These are phyloP conservation scores for Dendrocalamus sinicus DNA, from an alignment of 176 grass and related monocot genomes.

Conservation along the genomic window DNA sequence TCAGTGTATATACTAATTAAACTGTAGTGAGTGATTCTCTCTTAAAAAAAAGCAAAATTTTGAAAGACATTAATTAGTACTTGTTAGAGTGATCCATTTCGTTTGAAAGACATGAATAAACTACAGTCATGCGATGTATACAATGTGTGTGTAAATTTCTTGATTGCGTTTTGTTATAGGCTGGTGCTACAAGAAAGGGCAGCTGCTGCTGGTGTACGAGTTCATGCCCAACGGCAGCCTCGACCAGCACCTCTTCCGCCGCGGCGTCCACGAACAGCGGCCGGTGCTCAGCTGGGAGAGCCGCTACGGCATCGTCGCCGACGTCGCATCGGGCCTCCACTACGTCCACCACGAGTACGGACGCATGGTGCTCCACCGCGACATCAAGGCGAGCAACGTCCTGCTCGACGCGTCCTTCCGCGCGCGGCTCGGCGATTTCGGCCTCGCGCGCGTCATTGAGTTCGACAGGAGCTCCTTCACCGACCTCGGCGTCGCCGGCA, in stretches of 20 bases:
- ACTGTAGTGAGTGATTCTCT: neutral
- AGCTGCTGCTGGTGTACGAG: constrained; percentile 82
- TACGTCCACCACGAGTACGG: constrained; percentile 79
- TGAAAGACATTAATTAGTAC: too few species aligned
- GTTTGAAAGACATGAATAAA: neutral
- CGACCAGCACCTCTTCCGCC: constrained; percentile 51
- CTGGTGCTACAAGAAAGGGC: constrained; percentile 65
- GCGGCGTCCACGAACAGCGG: neutral
- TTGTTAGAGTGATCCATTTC: neutral
- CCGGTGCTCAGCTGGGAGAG: constrained; percentile 49
- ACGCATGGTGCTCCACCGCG: constrained; percentile 68
- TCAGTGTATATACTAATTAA: neutral
- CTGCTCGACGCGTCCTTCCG: constrained; percentile 60
- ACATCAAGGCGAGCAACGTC: constrained; percentile 74
- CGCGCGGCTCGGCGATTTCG: constrained; percentile 77
- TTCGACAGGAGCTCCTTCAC: constrained; percentile 46
- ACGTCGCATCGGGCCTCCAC: constrained; percentile 62
- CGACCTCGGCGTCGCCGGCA: constrained; percentile 59
- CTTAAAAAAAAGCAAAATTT: neutral
- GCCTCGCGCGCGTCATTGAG: constrained; percentile 66
- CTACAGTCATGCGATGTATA: neutral
- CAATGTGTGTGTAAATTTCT: too few species aligned
- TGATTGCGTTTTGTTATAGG: constrained; percentile 25
- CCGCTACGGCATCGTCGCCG: constrained; percentile 56
- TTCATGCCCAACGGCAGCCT: constrained; percentile 94